Evolutionary conservation across 495 filamentous ascomycete genomes (phyloP), one percentile per base, ranked within the genome.

Genomic region (Penicillium egyptiacum): DNA sequence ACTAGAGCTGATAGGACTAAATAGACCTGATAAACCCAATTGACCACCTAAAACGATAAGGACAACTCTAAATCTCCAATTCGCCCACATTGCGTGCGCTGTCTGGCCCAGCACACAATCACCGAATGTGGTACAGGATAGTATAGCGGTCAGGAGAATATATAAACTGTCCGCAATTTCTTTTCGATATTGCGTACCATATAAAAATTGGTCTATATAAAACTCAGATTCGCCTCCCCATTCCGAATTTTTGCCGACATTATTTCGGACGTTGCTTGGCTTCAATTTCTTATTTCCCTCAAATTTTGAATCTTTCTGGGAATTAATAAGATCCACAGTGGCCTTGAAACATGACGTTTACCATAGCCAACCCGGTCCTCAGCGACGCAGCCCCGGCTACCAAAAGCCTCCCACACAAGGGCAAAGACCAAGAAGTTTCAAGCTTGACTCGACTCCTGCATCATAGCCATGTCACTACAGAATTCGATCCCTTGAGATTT

Each of bases 401-500:
- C 28, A 20, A 59, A 19, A 26, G 17, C 17, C 28, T 6, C 9
- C 5, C 26, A 19, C 9, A 31, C 16, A 17, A 30, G 17, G n/a
- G 9, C 50, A 33, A 44, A 53, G 28, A 26, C n/a, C 23, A 41
- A 41, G 7, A 41, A 12, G 6, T 25, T 1, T 45, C 39, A 46
- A 56, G 10, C 10, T 4, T 47, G 50, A 55, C 50, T 51, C 51
- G 49, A 28, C 46, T 72, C 58, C 28, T 62, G 48, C 65, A 69
- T 53, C 71, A 76, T 26, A 66, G 59, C 17, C 64, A 67, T 35
- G 54, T 76, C 8, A 73, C 72, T 11, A 50, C 61, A 6, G 71
- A 75, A 55, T 69, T 66, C 17, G 70, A 72, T 26, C 59, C 70
- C 12, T 55, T 73, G 22, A 63, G 64, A 43, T 76, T 76, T 52